Evolutionary conservation across 2,329 filamentous ascomycete genomes (phyloP).

Genomic region (Ascochyta pisi): DNA sequence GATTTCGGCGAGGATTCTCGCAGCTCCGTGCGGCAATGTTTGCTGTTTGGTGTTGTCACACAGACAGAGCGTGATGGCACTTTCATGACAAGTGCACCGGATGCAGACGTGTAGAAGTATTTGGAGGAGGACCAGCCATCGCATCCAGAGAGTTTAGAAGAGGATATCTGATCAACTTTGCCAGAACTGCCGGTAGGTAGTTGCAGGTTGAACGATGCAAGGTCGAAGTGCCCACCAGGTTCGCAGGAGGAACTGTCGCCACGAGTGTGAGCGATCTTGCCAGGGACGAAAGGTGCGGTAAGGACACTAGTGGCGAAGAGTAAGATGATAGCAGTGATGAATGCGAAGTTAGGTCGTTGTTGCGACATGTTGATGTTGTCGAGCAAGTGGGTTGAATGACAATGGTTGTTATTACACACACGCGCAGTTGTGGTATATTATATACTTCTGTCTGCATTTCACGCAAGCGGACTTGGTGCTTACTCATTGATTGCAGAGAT

Average conservation of each 20-base stretch:
- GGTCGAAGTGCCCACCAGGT: conserved; percentile 30
- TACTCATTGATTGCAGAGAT: neutral
- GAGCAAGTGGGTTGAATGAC: neutral
- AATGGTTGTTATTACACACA: neutral
- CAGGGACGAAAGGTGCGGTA: neutral
- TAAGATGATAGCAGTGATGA: neutral
- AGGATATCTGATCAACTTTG: conserved; percentile 38
- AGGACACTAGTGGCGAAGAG: neutral
- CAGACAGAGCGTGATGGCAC: conserved; percentile 50
- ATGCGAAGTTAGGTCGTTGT: neutral
- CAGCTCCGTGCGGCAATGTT: conserved; percentile 54
- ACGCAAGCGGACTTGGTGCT: neutral
- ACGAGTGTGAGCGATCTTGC: neutral
- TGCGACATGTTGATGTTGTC: neutral
- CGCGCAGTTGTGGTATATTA: neutral
- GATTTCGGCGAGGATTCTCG: conserved; percentile 45
- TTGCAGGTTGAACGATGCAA: conserved; percentile 46
- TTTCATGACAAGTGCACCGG: conserved; percentile 50
- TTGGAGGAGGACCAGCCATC: conserved; percentile 41
- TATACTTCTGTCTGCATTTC: neutral
- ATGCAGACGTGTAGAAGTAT: conserved; percentile 42
- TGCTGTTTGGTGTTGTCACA: conserved; percentile 51
- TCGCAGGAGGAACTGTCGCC: conserved; percentile 17
- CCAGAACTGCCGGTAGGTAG: conserved; percentile 47
- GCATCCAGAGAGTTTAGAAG: conserved; percentile 46